A percentile compares a stretch with the other conserved stretches of the same genome.
Conservation (phyloP, 331 rosid genomes). For the Pyrus hybrid region DNA sequence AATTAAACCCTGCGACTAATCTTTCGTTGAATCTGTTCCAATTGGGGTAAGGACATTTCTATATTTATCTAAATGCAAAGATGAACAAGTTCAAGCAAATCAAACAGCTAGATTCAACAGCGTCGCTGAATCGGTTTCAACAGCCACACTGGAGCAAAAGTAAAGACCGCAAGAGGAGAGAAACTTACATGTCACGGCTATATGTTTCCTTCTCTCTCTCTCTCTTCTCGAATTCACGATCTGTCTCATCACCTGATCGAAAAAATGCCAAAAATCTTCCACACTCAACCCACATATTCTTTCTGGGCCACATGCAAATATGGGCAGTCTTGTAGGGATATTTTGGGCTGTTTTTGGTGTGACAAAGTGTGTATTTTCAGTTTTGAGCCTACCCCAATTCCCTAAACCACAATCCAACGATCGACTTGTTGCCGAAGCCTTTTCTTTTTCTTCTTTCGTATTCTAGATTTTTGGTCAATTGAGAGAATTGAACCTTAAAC, state of each 20-base stretch:
- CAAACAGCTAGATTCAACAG: neutral
- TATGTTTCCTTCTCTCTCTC: neutral
- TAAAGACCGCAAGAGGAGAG: neutral
- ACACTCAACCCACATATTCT: neutral
- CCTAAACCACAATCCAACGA: too few species aligned
- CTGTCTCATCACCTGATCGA: neutral
- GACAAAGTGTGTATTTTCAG: neutral
- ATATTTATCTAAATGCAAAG: neutral
- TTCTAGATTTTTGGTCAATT: neutral
- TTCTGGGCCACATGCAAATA: neutral
- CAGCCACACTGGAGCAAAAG: neutral
- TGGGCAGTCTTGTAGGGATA: neutral
- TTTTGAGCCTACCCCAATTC: neutral
- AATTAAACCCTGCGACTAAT: neutral
- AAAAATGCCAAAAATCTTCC: neutral
- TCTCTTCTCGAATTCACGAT: neutral
- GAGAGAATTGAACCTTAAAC: neutral
- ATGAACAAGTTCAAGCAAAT: neutral
- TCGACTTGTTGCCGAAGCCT: too few species aligned
- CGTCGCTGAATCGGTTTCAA: fast-evolving
- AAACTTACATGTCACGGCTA: neutral
- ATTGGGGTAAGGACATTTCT: neutral
- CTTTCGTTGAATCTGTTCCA: neutral
- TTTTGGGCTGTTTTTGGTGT: neutral
- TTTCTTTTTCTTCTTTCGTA: too few species aligned